Conservation (phyloP, 1,284 basidiomycete species). For the Wolfiporia cocos region DNA sequence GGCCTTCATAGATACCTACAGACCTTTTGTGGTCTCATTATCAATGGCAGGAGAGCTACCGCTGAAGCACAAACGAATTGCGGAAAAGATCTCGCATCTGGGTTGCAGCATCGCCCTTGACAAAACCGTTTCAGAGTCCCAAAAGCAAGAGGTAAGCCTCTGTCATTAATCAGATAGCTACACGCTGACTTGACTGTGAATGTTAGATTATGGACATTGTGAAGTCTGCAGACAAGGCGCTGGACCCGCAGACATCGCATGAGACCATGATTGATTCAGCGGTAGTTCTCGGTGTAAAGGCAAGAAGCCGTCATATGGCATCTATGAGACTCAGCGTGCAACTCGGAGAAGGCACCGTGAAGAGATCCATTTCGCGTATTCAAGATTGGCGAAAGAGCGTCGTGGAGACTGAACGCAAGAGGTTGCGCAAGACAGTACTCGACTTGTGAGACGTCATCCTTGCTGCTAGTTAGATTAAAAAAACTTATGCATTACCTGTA, state of each 20-base stretch:
- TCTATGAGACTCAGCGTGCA: constrained; percentile 55
- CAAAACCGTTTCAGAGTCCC: constrained; percentile 45
- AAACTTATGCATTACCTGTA: constrained; percentile 1
- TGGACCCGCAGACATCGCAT: constrained; percentile 40
- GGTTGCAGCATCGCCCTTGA: constrained; percentile 61
- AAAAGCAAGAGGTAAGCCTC: constrained; percentile 58
- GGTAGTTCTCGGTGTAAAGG: constrained; percentile 42
- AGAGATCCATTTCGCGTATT: constrained; percentile 55
- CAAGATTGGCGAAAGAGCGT: constrained; percentile 69
- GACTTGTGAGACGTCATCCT: constrained; percentile 48
- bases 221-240: constrained; percentile 44
- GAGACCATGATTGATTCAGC: constrained; percentile 45
- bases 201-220: constrained; percentile 52
- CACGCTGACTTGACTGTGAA: too few relatives aligned
- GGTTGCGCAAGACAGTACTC: constrained; percentile 61
- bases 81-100: constrained; percentile 65
- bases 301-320: constrained; percentile 44
- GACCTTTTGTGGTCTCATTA: constrained; percentile 43
- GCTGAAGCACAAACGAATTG: constrained; percentile 41
- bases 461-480: background rate
- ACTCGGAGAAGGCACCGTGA: constrained; percentile 53
- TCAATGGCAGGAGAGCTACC: constrained; percentile 33
- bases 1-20: constrained; percentile 58
- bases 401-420: constrained; percentile 58
- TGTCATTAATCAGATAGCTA: background rate